phyloP scores from a whole-genome alignment of 768 basidiomycete genomes.

The Suillus cothurnatus region DNA sequence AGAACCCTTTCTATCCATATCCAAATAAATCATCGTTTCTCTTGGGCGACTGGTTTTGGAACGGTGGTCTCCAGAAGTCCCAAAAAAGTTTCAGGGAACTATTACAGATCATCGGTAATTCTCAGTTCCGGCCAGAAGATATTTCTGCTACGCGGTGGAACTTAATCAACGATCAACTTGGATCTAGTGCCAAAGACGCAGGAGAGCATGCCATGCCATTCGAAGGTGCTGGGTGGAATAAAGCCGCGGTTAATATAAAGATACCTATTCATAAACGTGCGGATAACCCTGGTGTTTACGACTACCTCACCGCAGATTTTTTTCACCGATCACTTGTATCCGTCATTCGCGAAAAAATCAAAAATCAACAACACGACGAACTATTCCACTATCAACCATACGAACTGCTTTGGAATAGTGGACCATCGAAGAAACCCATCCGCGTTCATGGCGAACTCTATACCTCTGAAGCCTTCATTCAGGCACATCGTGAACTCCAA shows the following conservation, averaged over 20 bases:
- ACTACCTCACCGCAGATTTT: slow-evolving; percentile 7
- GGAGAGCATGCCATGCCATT: background rate
- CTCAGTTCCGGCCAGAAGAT: slow-evolving; percentile 9
- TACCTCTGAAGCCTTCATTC: slow-evolving; percentile 18
- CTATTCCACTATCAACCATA: slow-evolving; percentile 26
- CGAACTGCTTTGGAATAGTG: slow-evolving; percentile 15
- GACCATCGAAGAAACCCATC: background rate
- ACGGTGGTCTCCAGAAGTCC: slow-evolving; percentile 20
- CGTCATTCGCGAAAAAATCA: slow-evolving; percentile 18
- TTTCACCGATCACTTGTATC: slow-evolving; percentile 16
- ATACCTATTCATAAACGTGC: slow-evolving; percentile 14
- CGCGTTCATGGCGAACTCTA: slow-evolving; percentile 23
- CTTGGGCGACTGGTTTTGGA: slow-evolving; percentile 25
- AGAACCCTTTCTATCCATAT: slow-evolving; percentile 12
- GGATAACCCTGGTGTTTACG: slow-evolving; percentile 7
- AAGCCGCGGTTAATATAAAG: slow-evolving; percentile 6
- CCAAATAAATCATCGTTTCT: slow-evolving; percentile 20
- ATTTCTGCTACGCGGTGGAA: background rate
- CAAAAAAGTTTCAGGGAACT: slow-evolving; percentile 17
- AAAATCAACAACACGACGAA: slow-evolving; percentile 8
- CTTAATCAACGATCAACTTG: slow-evolving; percentile 2
- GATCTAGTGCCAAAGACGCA: background rate
- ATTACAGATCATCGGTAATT: slow-evolving; percentile 12
- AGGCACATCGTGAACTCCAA: slow-evolving; percentile 21
- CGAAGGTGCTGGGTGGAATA: slow-evolving; percentile 21